Conservation (phyloP, 768 basidiomycete species). For the Pulveroboletus sp. region DNA sequence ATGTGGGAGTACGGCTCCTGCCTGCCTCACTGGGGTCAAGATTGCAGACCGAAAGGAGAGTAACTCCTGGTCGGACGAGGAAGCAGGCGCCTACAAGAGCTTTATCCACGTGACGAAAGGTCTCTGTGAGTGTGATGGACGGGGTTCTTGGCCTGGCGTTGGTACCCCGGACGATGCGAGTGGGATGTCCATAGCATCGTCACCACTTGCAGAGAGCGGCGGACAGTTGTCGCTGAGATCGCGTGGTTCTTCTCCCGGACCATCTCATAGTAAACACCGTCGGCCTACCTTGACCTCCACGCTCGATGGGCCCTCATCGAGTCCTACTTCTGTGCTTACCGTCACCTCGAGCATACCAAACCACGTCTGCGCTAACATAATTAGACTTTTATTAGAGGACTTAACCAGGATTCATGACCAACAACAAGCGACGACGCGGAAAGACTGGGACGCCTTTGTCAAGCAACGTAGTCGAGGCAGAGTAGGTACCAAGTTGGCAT, state of each 20-base stretch:
- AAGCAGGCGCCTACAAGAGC: constrained; percentile 36
- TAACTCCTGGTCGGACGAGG: constrained; percentile 71
- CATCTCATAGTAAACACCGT: constrained; percentile 42
- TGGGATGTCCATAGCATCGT: constrained; percentile 8
- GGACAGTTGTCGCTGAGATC: constrained; percentile 29
- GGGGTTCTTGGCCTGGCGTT: constrained; percentile 4
- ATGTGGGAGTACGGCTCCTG: constrained; percentile 72
- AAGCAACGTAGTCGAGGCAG: constrained; percentile 55
- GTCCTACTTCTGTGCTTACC: constrained; percentile 49
- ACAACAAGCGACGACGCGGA: constrained; percentile 60
- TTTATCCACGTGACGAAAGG: constrained; percentile 38
- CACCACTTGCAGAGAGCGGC: constrained; percentile 17
- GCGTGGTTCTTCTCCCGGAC: constrained; percentile 42
- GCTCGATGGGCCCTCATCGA: constrained; percentile 12
- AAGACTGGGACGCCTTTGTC: constrained; percentile 89
- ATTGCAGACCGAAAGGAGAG: constrained; percentile 80
- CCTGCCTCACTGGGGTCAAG: constrained; percentile 82
- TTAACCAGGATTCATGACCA: constrained; percentile 81
- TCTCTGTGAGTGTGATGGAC: constrained; percentile 39
- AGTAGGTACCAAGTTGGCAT: constrained; percentile 22
- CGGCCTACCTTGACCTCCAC: constrained; percentile 39
- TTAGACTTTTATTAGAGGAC: constrained; percentile 67
- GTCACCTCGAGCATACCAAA: constrained; percentile 60
- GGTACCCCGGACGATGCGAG: constrained; percentile 10
- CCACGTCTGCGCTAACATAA: constrained; percentile 71